Base-by-base conservation (phyloP, 495 filamentous ascomycete species). In the Lophiotrema nucula region DNA sequence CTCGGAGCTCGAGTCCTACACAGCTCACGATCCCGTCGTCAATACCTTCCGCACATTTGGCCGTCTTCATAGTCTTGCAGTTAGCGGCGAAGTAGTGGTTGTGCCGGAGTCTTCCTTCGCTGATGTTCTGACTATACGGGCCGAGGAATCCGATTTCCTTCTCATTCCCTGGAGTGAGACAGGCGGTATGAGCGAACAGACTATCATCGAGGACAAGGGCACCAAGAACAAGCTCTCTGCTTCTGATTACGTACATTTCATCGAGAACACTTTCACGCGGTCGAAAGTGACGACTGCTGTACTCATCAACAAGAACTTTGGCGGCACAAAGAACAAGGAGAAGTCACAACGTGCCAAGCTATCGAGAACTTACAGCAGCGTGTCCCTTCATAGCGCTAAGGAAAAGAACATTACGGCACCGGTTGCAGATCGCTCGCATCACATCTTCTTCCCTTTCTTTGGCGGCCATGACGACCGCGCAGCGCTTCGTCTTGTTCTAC, bases 41-140 rank as follows among this genome's bases (percentile, higher is more conserved):
- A 96, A 96, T 67, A 88, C 89, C 10, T 96, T 97, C 77, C 81
- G 87, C 19, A 89, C 90, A 0, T 90, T 98, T 67, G 88, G 89
- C 22, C 85, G 87, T 60, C 81, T 96, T 47, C 83, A 95, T 63
- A 87, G 93, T 60, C 79, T 97, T 2, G 84, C 90, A 0, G 85
- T 93, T 31, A 89, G 90, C 47, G 89, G 89, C 13, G 84, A 83
- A 26, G 84, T 95, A 11, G 80, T 85, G 2, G 80, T 96, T 28
- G 82, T 88, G 0, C 89, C 90, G 0, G 85, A 89, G 51, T 74
- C 79, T 24, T 86, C 84, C 0, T 97, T 88, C 66, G 87, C 91
- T 0, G 88, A 92, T 47, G 85, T 84, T 0, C 74, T 97, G 18
- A 78, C 82, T 25, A 76, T 72, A 10, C 82, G 85, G 47, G 88